phyloP scores from a whole-genome alignment of 2,329 filamentous ascomycete species.

The Beauveria sp. region DNA sequence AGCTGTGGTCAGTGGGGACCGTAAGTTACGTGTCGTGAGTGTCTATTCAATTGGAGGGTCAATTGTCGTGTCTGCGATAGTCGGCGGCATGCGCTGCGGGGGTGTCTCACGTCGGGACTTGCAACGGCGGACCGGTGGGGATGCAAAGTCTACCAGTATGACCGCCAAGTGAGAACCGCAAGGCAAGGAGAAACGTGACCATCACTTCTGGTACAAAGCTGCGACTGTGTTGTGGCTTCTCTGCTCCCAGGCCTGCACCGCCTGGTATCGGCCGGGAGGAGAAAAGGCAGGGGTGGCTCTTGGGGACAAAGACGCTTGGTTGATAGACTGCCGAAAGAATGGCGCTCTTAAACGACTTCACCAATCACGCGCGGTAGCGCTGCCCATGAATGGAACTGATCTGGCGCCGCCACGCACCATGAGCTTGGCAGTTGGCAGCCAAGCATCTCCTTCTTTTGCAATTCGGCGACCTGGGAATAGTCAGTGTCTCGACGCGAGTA shows the following conservation, averaged over 20 bases:
- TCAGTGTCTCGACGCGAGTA: neutral
- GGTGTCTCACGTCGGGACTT: slow-evolving; percentile 7
- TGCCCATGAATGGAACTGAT: neutral
- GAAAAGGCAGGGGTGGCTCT: too few relatives aligned
- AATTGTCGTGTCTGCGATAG: neutral
- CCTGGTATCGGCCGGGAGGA: too few relatives aligned
- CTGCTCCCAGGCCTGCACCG: too few relatives aligned
- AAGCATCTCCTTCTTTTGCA: neutral
- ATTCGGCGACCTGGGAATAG: neutral
- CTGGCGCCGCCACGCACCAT: neutral
- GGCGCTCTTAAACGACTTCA: neutral
- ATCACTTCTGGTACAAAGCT: too few relatives aligned
- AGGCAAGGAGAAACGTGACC: too few relatives aligned
- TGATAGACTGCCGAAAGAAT: neutral
- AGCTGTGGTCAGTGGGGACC: neutral
- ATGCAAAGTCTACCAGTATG: neutral
- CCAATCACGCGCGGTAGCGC: neutral
- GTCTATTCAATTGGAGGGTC: too few relatives aligned
- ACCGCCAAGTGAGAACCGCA: neutral
- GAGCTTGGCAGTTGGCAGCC: neutral
- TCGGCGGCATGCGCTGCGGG: neutral
- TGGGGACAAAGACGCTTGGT: too few relatives aligned
- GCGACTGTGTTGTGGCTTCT: too few relatives aligned
- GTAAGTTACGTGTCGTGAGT: neutral
- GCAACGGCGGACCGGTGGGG: neutral